Evolutionary conservation across 306 rosid genomes (phyloP).

Genomic region (Begonia loranthoides): DNA sequence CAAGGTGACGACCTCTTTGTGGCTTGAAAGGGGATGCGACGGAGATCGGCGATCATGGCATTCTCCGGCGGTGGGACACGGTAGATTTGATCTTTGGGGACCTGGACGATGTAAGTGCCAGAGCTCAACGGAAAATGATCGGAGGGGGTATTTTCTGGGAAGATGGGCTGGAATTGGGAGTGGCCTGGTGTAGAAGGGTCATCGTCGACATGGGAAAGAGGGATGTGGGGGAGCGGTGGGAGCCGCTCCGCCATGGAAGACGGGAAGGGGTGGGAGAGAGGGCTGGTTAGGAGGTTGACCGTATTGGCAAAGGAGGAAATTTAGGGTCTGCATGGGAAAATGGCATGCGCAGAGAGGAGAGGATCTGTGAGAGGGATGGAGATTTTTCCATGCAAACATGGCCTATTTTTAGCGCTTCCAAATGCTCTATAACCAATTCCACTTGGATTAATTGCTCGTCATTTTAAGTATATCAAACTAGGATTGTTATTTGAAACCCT

Average conservation of each 20-base stretch:
- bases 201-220: background rate
- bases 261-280: slow-evolving; percentile 30
- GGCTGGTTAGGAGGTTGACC: slow-evolving; percentile 4
- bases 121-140: background rate
- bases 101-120: too few species aligned
- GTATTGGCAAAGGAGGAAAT: slow-evolving; percentile 5
- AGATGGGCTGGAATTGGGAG: background rate
- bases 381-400: background rate
- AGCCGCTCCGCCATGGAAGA: slow-evolving; percentile 68
- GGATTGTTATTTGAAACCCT: too few species aligned
- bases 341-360: background rate
- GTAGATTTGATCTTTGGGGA: too few species aligned
- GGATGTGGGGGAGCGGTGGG: background rate
- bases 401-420: background rate
- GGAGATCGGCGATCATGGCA: slow-evolving; percentile 22
- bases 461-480: too few species aligned
- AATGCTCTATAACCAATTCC: too few species aligned
- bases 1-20: background rate
- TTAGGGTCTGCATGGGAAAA: slow-evolving; percentile 16
- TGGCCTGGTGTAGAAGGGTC: too few species aligned
- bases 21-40: background rate
- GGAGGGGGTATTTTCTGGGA: background rate
- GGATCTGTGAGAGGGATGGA: slow-evolving; percentile 1
- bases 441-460: too few species aligned
- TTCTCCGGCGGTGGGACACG: too few species aligned